Conservation (phyloP, 176 grass and related monocot species). For the Rhynchospora breviuscula region DNA sequence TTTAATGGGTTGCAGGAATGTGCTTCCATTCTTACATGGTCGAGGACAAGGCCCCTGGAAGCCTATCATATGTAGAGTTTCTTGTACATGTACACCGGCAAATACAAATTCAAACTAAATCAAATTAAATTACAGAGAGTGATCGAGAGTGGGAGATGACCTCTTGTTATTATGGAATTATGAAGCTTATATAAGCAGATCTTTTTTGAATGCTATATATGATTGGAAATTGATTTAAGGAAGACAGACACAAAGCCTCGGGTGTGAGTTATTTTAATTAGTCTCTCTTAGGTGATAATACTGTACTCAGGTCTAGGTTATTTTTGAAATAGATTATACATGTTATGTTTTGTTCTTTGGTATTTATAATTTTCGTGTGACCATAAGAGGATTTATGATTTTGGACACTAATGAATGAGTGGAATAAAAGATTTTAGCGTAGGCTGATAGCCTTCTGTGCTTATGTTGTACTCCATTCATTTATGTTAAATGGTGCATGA, state of each 20-base stretch:
- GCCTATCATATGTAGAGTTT: conserved; percentile 76
- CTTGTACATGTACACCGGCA: conserved; percentile 87
- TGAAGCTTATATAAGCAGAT: conserved; percentile 18
- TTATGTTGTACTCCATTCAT: too few species aligned
- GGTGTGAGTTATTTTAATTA: conserved; percentile 23
- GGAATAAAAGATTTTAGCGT: not conserved
- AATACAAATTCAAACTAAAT: conserved; percentile 72
- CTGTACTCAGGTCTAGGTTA: conserved; percentile 2
- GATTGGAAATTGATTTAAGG: conserved; percentile 3
- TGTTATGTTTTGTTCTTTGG: conserved; percentile 9
- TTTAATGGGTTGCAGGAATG: conserved; percentile 42
- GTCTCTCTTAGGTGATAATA: conserved; percentile 15
- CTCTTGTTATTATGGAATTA: conserved; percentile 20
- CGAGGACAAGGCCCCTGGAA: conserved; percentile 68
- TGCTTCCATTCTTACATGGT: conserved; percentile 63
- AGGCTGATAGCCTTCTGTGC: not conserved
- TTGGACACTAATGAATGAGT: not conserved
- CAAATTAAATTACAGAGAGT: conserved; percentile 13
- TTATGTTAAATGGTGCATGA: too few species aligned
- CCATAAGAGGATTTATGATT: conserved; percentile 4
- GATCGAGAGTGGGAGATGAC: not conserved
- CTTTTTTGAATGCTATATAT: conserved; percentile 21
- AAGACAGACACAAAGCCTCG: conserved; percentile 5
- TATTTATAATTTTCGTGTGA: conserved; percentile 23
- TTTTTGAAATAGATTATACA: conserved; percentile 23